A percentile compares a stretch with the other conserved stretches of the same genome.
phyloP scores from a whole-genome alignment of 2,329 filamentous ascomycete species.

The Arthrobotrys iridis region DNA sequence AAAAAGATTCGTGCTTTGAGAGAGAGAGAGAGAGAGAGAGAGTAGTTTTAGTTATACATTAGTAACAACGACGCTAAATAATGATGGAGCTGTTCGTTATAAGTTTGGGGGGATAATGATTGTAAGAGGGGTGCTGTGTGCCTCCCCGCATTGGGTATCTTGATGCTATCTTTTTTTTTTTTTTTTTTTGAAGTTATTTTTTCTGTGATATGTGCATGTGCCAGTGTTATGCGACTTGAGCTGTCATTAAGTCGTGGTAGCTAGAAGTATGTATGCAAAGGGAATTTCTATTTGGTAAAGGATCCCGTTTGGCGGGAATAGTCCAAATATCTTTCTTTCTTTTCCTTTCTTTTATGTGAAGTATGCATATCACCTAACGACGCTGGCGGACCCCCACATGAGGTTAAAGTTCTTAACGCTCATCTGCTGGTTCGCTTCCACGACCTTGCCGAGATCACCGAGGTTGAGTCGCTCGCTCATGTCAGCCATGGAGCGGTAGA shows the following conservation, averaged over 20 bases:
- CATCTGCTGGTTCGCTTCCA: slow-evolving; percentile 53
- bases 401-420: slow-evolving; percentile 49
- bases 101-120: background rate
- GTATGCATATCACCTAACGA: slow-evolving; percentile 33
- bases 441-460: slow-evolving; percentile 47
- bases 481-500: slow-evolving; percentile 50
- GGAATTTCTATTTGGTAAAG: slow-evolving; percentile 7
- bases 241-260: slow-evolving; percentile 5
- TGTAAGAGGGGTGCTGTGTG: background rate
- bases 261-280: slow-evolving; percentile 3
- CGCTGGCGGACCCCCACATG: slow-evolving; percentile 47
- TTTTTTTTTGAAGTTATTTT: too few species aligned
- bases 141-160: slow-evolving; percentile 5
- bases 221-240: background rate
- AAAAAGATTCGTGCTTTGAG: too few species aligned
- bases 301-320: background rate
- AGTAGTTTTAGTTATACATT: background rate
- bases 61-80: slow-evolving; percentile 9
- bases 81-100: background rate
- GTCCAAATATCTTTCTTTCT: background rate
- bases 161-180: slow-evolving; percentile 1
- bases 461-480: slow-evolving; percentile 51
- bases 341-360: background rate
- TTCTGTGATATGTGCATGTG: background rate
- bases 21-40: background rate